Evolutionary conservation across 768 basidiomycete species (phyloP).

Genomic region (Suillus sp.): DNA sequence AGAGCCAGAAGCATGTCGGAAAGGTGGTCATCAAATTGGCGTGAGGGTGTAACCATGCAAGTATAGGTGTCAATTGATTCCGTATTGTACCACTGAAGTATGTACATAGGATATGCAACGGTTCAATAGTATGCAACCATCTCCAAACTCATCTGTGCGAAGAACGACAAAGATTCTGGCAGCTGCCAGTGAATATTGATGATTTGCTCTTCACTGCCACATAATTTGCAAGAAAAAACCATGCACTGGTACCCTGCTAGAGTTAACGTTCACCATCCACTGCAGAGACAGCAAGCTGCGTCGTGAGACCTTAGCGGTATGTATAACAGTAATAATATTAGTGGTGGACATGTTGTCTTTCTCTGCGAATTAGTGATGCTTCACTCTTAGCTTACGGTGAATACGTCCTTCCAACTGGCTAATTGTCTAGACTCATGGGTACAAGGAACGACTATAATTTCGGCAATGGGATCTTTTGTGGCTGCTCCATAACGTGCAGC

Average conservation of each 20-base stretch:
- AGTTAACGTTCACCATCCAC: background rate
- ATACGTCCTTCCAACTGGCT: no score
- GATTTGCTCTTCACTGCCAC: background rate
- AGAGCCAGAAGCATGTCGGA: conserved; percentile 59
- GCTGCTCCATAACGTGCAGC: no score
- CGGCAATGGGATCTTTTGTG: no score
- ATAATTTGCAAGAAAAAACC: background rate
- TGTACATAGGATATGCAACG: background rate
- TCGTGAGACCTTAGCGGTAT: background rate
- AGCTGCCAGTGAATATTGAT: background rate
- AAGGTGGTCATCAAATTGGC: conserved; percentile 59
- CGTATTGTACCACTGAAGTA: background rate
- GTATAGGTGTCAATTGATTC: background rate
- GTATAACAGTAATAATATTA: no score
- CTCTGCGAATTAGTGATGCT: no score
- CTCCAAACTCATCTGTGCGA: background rate
- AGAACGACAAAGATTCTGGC: background rate
- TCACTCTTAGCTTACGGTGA: no score
- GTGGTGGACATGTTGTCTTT: no score
- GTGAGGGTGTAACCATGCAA: background rate
- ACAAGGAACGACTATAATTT: no score
- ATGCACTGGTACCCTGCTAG: background rate
- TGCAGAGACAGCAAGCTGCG: background rate
- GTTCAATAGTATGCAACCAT: background rate
- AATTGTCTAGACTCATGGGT: no score